These are phyloP conservation scores for Aphanomyces stellatus DNA, from an alignment of 352 stramenopile genomes.

Conservation along the genomic window DNA sequence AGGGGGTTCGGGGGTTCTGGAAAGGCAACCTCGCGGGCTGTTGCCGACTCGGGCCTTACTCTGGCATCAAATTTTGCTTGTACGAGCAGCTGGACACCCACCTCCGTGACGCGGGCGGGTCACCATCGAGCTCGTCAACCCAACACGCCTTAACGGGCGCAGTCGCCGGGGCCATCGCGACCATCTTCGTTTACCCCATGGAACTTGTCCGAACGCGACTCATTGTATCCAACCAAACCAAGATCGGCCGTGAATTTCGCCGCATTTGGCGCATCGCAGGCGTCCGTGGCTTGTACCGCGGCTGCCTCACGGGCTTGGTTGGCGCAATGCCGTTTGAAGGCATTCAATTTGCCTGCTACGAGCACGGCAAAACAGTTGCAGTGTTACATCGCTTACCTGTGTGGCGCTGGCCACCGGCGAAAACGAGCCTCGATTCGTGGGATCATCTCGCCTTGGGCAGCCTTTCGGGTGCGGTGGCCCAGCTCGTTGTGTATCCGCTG, in stretches of 20 bases:
- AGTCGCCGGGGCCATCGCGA: slow-evolving; percentile 49
- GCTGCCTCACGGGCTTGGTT: slow-evolving; percentile 46
- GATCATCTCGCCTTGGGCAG: slow-evolving; percentile 76
- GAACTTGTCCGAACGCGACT: slow-evolving; percentile 72
- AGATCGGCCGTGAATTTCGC: slow-evolving; percentile 48
- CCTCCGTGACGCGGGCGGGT: too few species aligned
- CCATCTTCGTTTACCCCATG: slow-evolving; percentile 61
- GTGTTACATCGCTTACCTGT: slow-evolving; percentile 40
- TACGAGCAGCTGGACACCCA: slow-evolving; percentile 56
- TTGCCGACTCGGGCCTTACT: slow-evolving; percentile 64
- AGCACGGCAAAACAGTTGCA: slow-evolving; percentile 55
- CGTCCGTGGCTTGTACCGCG: slow-evolving; percentile 55
- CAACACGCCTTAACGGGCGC: slow-evolving; percentile 52
- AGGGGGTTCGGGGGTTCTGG: slow-evolving; percentile 66
- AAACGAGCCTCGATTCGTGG: slow-evolving; percentile 59
- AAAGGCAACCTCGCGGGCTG: slow-evolving; percentile 63
- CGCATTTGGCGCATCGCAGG: slow-evolving; percentile 56
- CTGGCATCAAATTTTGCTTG: slow-evolving; percentile 70
- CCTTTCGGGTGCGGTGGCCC: slow-evolving; percentile 55
- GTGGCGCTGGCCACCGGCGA: slow-evolving; percentile 43
- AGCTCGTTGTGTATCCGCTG: slow-evolving; percentile 77
- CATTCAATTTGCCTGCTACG: slow-evolving; percentile 77
- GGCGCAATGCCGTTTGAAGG: slow-evolving; percentile 74
- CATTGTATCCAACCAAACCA: slow-evolving; percentile 45
- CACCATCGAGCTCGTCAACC: slow-evolving; percentile 25